These are phyloP conservation scores for Pythium grandisporangium DNA, from an alignment of 352 stramenopile species.

Conservation along the genomic window DNA sequence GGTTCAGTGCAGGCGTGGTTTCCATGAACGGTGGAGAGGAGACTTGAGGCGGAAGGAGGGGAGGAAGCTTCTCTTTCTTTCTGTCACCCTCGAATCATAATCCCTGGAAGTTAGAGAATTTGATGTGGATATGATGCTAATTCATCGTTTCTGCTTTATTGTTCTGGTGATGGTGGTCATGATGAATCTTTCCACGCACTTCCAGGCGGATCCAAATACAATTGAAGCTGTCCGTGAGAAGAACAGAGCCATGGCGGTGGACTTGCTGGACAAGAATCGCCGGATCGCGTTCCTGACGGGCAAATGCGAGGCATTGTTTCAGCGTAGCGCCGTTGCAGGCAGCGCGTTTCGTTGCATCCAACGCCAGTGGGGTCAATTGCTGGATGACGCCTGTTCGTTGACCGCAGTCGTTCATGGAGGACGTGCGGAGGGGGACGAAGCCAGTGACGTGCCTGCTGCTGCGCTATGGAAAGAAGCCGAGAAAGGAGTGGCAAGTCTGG, in stretches of 20 bases:
- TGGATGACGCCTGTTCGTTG: constrained; percentile 40
- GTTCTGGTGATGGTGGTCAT: no score
- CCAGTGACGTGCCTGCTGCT: constrained; percentile 14
- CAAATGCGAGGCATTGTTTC: constrained; percentile 68
- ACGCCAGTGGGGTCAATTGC: constrained; percentile 52
- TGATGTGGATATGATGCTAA: neutral
- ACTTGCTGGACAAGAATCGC: constrained; percentile 77
- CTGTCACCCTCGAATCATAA: no score
- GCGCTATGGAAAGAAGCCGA: constrained; percentile 30
- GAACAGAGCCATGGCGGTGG: constrained; percentile 66
- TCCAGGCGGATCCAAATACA: constrained; percentile 60
- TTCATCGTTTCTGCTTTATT: neutral
- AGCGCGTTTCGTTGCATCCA: constrained; percentile 46
- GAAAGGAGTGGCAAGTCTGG: constrained; percentile 27
- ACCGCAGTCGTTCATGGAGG: no score
- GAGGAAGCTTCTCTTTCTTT: no score
- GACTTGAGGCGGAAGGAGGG: no score
- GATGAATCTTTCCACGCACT: no score
- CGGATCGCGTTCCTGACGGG: constrained; percentile 52
- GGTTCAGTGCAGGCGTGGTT: no score
- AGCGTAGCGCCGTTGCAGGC: constrained; percentile 29
- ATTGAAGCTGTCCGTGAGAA: constrained; percentile 64
- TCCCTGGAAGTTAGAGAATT: no score
- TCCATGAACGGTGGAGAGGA: neutral
- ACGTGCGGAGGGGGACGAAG: constrained; percentile 11